These are phyloP conservation scores for Auricularia heimuer DNA, from an alignment of 768 basidiomycete genomes.

Conservation along the genomic window DNA sequence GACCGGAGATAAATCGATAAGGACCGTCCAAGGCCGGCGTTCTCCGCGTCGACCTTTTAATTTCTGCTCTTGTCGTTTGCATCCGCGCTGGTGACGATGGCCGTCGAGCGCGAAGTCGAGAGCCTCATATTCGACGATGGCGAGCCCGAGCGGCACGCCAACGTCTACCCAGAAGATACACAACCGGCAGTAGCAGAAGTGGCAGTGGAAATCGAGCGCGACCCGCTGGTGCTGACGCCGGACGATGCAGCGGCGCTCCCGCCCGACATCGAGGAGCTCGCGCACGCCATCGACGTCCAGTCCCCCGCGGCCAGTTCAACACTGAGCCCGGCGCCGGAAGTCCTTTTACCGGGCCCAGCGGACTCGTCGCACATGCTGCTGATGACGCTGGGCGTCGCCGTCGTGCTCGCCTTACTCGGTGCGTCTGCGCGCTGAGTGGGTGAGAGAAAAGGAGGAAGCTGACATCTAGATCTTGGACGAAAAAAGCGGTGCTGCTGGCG, in stretches of 20 bases:
- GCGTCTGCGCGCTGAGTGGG: neutral
- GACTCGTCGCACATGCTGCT: neutral
- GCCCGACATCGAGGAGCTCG: neutral
- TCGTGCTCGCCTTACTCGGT: neutral
- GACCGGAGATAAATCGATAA: too few relatives aligned
- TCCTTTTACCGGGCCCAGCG: neutral
- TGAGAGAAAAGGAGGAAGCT: too few relatives aligned
- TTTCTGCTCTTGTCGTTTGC: too few relatives aligned
- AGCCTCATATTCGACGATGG: too few relatives aligned
- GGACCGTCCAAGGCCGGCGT: too few relatives aligned
- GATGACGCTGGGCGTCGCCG: neutral
- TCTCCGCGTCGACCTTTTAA: too few relatives aligned
- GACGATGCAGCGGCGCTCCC: neutral
- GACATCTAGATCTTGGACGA: neutral
- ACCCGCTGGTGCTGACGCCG: neutral
- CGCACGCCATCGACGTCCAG: neutral
- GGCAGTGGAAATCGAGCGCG: neutral
- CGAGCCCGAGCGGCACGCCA: neutral
- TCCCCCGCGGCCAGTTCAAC: neutral
- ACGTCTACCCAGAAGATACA: neutral
- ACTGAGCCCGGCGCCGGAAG: neutral
- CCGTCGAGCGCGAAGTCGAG: too few relatives aligned
- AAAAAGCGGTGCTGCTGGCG: conserved; percentile 25
- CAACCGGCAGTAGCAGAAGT: too few relatives aligned
- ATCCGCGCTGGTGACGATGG: too few relatives aligned